Evolutionary conservation across 2,329 filamentous ascomycete genomes (phyloP).

Genomic region (Aspergillus fijiensis): DNA sequence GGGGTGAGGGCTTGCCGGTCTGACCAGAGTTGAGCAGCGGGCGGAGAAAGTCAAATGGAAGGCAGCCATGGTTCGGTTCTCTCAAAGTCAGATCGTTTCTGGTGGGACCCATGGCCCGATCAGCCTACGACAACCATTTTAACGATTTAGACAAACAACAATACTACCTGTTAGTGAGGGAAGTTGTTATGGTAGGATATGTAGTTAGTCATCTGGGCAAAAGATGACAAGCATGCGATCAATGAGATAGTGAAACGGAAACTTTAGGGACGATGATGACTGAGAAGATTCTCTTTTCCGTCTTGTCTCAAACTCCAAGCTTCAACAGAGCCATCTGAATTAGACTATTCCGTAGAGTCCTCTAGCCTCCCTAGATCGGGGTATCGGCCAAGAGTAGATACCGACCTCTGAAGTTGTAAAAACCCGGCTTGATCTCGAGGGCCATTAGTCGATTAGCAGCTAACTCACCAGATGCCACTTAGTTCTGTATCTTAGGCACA

Average conservation of each 20-base stretch:
- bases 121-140: neutral
- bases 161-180: neutral
- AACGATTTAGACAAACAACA: neutral
- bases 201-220: neutral
- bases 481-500: no score
- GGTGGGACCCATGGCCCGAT: neutral
- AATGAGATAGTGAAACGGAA: neutral
- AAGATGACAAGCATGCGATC: neutral
- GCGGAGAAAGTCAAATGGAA: neutral
- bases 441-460: neutral
- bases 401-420: conserved; percentile 1
- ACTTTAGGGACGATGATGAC: neutral
- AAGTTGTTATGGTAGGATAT: neutral
- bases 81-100: neutral
- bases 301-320: neutral
- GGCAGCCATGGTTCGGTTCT: neutral
- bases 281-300: neutral
- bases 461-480: no score
- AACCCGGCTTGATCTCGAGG: conserved; percentile 11
- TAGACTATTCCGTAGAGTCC: neutral
- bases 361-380: neutral
- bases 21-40: neutral
- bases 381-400: conserved; percentile 2
- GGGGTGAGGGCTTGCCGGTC: neutral
- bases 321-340: neutral